Evolutionary conservation across 352 stramenopile genomes (phyloP), one percentile per base, ranked within the genome.

Genomic region (Globisporangium okanoganense): DNA sequence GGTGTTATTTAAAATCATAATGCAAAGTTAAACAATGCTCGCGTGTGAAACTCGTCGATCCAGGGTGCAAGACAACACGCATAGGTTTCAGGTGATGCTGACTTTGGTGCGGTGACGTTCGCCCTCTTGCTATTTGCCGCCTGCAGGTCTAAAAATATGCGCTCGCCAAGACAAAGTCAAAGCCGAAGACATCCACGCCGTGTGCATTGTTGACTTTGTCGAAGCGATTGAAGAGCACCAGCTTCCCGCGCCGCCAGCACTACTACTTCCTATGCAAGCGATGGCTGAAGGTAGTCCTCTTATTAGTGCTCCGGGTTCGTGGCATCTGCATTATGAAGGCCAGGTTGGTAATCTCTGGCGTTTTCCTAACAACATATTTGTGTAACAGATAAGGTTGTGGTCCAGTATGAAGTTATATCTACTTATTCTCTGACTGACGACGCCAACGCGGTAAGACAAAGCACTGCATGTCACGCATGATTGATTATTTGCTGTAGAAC

Each of bases 1-100:
- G 45, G 45, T 52, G 45, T 52, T 54, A 54, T 54, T 54, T 54
- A 54, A 54, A 38, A 54, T 54, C 47, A 13, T 55, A 55, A 55
- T 55, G 48, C 48, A 55, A 40, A 31, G 38, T 55, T 55, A 36
- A 55, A 41, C 25, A 55, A 55, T 55, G 27, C 48, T 55, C 18
- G 47, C 25, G 33, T 38, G 47, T 38, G 25, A 36, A 54, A 36
- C 25, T 52, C 16, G 22, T 18, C 14, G 44, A 22, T 20, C n/a
- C 44, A 50, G 16, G 5, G 45, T 52, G 25, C 45, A 51, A 27
- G 12, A 18, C 22, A 18, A 50, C 24, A 14, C 20, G 3, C 45
- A 33, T 51, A 4, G n/a, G 20, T 5, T 16, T 35, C 24, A 10
- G 24, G 9, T 5, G 14, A 52, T 33, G 33, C 24, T 13, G 13